phyloP scores from a whole-genome alignment of 257 asterid species.

The Perilla frutescens region DNA sequence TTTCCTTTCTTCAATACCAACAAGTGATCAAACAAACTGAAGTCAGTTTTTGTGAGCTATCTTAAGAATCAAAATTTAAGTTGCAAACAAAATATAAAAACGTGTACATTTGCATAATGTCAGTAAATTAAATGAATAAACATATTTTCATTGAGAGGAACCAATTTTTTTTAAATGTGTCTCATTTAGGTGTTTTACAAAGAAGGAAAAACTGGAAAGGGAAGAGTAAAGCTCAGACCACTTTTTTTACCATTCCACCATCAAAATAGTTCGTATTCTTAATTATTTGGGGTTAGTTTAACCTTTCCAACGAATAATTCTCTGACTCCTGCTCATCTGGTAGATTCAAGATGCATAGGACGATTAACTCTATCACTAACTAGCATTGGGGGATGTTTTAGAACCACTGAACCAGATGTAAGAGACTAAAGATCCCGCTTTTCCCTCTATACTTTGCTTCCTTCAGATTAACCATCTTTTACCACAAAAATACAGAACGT shows the following conservation, averaged over 20 bases:
- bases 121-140: slow-evolving; percentile 13
- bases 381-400: not conserved
- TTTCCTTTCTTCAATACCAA: slow-evolving; percentile 86
- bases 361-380: not conserved
- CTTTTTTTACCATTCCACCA: not conserved
- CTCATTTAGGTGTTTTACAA: not conserved
- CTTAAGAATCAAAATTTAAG: slow-evolving; percentile 27
- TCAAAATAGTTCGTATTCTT: not conserved
- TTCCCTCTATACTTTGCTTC: not conserved
- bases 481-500: not conserved
- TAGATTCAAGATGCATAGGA: not conserved
- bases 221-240: not conserved
- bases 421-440: not conserved
- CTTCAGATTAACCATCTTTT: not conserved
- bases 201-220: not conserved
- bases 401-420: not conserved
- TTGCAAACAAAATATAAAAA: not conserved
- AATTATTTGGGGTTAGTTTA: not conserved
- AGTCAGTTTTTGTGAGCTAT: slow-evolving; percentile 38
- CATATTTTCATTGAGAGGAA: not conserved
- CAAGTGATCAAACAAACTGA: slow-evolving; percentile 34
- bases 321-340: not conserved
- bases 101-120: not conserved
- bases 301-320: not conserved
- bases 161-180: not conserved